Percentiles rank a stretch among this genome's conserved stretches.
These are phyloP conservation scores for Yarrowia yakushimensis DNA, from an alignment of 805 yeast genomes.

Conservation along the genomic window DNA sequence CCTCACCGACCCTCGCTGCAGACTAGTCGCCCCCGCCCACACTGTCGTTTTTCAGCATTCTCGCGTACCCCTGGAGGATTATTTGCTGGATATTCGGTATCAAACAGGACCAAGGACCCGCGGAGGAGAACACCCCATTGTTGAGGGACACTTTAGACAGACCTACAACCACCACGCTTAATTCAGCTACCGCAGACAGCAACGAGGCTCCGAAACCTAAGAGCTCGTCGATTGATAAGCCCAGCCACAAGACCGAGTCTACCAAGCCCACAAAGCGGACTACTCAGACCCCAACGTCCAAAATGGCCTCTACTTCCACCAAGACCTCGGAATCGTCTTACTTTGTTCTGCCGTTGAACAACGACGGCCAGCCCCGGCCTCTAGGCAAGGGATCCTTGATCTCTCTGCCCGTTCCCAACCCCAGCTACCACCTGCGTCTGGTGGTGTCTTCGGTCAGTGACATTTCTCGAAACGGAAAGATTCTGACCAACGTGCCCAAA, in stretches of 20 bases:
- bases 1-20: neutral
- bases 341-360: conserved; percentile 32
- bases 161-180: neutral
- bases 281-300: neutral
- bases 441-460: conserved; percentile 72
- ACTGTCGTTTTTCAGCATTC: conserved; percentile 16
- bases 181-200: neutral
- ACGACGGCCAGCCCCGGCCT: conserved; percentile 35
- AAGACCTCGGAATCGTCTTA: neutral
- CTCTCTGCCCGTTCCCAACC: conserved; percentile 41
- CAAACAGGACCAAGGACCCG: conserved; percentile 1
- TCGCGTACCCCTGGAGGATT: conserved; percentile 21
- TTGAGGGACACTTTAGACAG: neutral
- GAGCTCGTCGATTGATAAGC: neutral
- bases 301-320: neutral
- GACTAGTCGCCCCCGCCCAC: neutral
- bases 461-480: conserved; percentile 63
- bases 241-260: neutral
- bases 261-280: neutral
- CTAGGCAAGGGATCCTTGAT: conserved; percentile 40
- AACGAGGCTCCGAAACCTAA: neutral
- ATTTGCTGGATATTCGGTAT: conserved; percentile 22
- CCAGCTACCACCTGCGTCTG: conserved; percentile 49
- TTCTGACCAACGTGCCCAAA: conserved; percentile 72
- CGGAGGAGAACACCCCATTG: neutral